Percentiles rank a stretch among this genome's conserved stretches.
Conservation (phyloP, 352 stramenopile genomes). For the Pythium diclinum region DNA sequence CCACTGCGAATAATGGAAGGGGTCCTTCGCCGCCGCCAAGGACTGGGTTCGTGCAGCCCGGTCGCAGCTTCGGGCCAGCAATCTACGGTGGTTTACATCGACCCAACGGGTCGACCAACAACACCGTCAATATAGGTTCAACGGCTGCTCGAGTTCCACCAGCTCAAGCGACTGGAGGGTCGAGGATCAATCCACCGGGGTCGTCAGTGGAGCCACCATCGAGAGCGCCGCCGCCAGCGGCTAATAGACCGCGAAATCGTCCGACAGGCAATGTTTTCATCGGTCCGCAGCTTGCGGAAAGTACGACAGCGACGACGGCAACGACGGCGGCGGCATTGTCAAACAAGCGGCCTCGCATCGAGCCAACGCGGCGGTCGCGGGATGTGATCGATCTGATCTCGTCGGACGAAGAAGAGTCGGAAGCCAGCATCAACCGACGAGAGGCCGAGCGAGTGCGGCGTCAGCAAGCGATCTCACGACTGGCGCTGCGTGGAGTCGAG, state of each 20-base stretch:
- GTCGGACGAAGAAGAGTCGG: slow-evolving; percentile 29
- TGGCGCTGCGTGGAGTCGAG: neutral
- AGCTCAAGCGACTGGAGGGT: neutral
- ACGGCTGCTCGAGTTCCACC: neutral
- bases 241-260: neutral
- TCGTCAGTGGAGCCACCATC: neutral
- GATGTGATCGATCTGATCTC: slow-evolving; percentile 41
- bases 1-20: neutral
- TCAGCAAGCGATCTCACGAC: slow-evolving; percentile 2
- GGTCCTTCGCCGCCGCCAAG: neutral
- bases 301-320: neutral
- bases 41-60: neutral
- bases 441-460: slow-evolving; percentile 7
- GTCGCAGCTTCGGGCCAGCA: neutral
- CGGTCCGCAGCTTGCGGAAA: neutral
- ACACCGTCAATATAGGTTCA: neutral
- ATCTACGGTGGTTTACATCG: neutral
- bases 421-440: neutral
- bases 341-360: slow-evolving; percentile 2
- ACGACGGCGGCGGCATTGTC: neutral
- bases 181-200: neutral
- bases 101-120: neutral
- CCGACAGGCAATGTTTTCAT: neutral
- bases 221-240: neutral
- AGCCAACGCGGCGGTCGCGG: slow-evolving; percentile 6